phyloP scores from a whole-genome alignment of 768 basidiomycete genomes.

The Termitomyces sp. region DNA sequence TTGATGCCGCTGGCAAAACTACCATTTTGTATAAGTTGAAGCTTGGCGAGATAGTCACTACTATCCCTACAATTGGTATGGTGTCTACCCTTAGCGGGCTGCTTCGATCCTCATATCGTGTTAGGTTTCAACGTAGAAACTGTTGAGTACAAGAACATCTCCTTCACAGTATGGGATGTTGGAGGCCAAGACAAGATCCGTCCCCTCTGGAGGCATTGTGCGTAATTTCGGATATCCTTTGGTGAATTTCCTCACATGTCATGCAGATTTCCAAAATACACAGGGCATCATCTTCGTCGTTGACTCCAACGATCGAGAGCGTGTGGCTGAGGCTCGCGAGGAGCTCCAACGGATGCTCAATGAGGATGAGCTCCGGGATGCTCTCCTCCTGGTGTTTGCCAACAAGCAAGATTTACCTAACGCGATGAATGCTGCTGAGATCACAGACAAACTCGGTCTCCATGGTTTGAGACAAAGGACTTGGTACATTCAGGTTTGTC shows the following conservation, averaged over 20 bases:
- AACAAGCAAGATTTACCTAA: constrained; percentile 99
- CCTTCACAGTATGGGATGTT: constrained; percentile 99
- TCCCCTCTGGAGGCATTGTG: constrained; percentile 99
- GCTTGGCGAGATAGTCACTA: constrained; percentile 99
- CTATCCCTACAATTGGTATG: constrained; percentile 98
- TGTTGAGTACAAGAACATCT: constrained; percentile 99
- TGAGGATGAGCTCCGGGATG: constrained; percentile 98
- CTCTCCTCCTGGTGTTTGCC: constrained; percentile 96
- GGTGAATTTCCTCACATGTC: constrained; percentile 13
- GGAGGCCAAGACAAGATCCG: constrained; percentile 99
- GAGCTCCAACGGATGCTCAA: constrained; percentile 99
- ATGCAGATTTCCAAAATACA: constrained; percentile 98
- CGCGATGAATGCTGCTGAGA: constrained; percentile 99
- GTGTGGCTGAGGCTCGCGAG: constrained; percentile 97
- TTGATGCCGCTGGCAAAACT: constrained; percentile 98
- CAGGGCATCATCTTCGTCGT: constrained; percentile 99
- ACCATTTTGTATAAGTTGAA: constrained; percentile 99
- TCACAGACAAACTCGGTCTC: constrained; percentile 98
- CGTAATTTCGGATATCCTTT: constrained; percentile 29
- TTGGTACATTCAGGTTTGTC: constrained; percentile 92
- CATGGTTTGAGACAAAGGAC: constrained; percentile 95
- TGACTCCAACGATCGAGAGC: constrained; percentile 99
- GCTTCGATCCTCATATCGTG: constrained; percentile 16
- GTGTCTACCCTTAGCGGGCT: constrained; percentile 14
- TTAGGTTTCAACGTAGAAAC: constrained; percentile 99